These are phyloP conservation scores for Thermochaetoides thermophila DNA, from an alignment of 495 filamentous ascomycete genomes.

Conservation along the genomic window DNA sequence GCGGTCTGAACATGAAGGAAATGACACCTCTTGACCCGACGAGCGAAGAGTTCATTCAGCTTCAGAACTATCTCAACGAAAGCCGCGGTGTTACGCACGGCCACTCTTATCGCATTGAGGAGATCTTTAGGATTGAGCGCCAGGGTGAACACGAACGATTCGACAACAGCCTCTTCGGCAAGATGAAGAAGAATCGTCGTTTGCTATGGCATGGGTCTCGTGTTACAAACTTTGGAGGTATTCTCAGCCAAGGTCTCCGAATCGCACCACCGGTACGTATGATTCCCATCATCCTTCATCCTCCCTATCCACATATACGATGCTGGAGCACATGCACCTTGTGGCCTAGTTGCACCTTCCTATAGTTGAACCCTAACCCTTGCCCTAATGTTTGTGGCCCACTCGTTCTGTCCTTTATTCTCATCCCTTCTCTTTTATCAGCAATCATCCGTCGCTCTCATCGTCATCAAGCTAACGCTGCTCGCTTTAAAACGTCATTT, in stretches of 20 bases:
- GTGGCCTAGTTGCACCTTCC: too few relatives aligned
- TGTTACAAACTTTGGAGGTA: slow-evolving; percentile 67
- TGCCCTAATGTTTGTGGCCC: too few relatives aligned
- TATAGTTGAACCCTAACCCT: too few relatives aligned
- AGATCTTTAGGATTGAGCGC: slow-evolving; percentile 74
- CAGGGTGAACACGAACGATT: slow-evolving; percentile 60
- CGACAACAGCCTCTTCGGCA: slow-evolving; percentile 32
- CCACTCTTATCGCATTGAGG: slow-evolving; percentile 43
- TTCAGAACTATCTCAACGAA: slow-evolving; percentile 51
- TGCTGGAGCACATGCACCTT: too few relatives aligned
- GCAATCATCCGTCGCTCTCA: too few relatives aligned
- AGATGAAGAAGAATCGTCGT: slow-evolving; percentile 37
- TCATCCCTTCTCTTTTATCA: too few relatives aligned
- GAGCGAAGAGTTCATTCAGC: slow-evolving; percentile 46
- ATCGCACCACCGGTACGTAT: slow-evolving; percentile 79
- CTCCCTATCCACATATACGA: too few relatives aligned
- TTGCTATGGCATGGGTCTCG: slow-evolving; percentile 79
- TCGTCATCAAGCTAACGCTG: too few relatives aligned
- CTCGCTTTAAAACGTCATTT: too few relatives aligned
- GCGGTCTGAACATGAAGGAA: slow-evolving; percentile 54
- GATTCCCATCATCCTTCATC: too few relatives aligned
- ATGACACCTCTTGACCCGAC: slow-evolving; percentile 50
- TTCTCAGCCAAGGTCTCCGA: slow-evolving; percentile 69
- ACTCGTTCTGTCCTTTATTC: too few relatives aligned
- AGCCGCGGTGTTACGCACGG: slow-evolving; percentile 48